phyloP scores from a whole-genome alignment of 163 green algal genomes.

The Volvox carteri region DNA sequence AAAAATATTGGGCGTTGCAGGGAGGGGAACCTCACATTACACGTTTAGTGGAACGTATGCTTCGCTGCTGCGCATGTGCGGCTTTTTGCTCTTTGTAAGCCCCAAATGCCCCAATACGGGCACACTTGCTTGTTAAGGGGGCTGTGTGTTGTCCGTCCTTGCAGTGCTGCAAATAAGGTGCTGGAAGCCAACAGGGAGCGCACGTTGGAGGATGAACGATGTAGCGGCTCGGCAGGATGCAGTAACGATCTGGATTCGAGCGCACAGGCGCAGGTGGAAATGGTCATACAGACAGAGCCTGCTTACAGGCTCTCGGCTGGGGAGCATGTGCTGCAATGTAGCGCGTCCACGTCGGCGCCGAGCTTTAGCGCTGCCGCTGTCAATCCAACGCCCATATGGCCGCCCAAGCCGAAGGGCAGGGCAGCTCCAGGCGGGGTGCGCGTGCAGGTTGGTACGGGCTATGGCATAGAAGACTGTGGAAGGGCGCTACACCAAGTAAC shows the following conservation, averaged over 20 bases:
- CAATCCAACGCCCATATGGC: background rate
- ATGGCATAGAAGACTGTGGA: too few relatives aligned
- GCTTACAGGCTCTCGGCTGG: background rate
- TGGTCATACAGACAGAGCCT: slow-evolving; percentile 22
- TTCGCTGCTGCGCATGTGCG: background rate
- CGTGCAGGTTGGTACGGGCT: background rate
- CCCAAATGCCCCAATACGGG: too few relatives aligned
- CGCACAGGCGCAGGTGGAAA: background rate
- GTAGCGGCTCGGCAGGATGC: too few relatives aligned
- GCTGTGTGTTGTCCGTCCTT: too few relatives aligned
- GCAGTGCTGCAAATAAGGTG: background rate
- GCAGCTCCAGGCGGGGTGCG: background rate
- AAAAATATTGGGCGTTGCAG: background rate
- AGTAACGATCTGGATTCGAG: background rate
- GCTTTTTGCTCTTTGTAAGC: background rate
- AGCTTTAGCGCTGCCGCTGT: too few relatives aligned
- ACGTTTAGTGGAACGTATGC: too few relatives aligned
- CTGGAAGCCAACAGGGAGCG: background rate
- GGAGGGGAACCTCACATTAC: background rate
- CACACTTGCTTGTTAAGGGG: too few relatives aligned
- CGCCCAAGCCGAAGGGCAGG: background rate
- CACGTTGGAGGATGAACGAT: background rate
- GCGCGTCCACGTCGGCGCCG: background rate
- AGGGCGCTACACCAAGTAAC: too few relatives aligned
- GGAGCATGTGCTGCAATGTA: background rate